Conservation (phyloP, 129 eudicot species). For the Deinandra increscens region DNA sequence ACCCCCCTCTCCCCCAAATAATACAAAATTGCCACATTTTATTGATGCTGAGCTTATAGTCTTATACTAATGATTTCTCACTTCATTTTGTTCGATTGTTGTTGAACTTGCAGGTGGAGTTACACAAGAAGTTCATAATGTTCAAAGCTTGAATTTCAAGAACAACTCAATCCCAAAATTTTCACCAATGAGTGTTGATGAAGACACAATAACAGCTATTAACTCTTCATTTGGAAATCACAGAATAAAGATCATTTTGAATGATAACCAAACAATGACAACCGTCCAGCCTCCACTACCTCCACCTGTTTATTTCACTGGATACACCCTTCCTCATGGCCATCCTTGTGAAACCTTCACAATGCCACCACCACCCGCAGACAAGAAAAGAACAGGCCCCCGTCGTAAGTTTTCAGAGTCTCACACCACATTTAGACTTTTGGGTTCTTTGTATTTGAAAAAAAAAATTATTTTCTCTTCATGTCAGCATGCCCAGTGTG, state of each 20-base stretch:
- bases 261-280: constrained; percentile 14
- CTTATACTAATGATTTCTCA: not conserved
- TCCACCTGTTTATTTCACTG: constrained; percentile 51
- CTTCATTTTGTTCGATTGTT: not conserved
- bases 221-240: constrained; percentile 24
- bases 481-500: constrained; percentile 94
- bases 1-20: too few species aligned
- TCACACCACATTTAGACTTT: not conserved
- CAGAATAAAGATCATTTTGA: constrained; percentile 18
- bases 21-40: too few species aligned
- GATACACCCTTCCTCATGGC: constrained; percentile 86
- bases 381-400: constrained; percentile 87
- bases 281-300: constrained; percentile 33
- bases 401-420: constrained; percentile 54
- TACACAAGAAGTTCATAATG: constrained; percentile 38
- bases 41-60: constrained; percentile 10
- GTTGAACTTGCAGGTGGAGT: constrained; percentile 59
- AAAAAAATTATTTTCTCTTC: constrained; percentile 15
- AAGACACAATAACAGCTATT: constrained; percentile 9
- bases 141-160: constrained; percentile 41
- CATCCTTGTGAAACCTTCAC: constrained; percentile 82
- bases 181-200: constrained; percentile 30
- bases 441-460: not conserved
- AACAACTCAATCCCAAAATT: constrained; percentile 32
- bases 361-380: constrained; percentile 93